phyloP scores from a whole-genome alignment of 2,329 filamentous ascomycete species.

The Exophiala sideris region DNA sequence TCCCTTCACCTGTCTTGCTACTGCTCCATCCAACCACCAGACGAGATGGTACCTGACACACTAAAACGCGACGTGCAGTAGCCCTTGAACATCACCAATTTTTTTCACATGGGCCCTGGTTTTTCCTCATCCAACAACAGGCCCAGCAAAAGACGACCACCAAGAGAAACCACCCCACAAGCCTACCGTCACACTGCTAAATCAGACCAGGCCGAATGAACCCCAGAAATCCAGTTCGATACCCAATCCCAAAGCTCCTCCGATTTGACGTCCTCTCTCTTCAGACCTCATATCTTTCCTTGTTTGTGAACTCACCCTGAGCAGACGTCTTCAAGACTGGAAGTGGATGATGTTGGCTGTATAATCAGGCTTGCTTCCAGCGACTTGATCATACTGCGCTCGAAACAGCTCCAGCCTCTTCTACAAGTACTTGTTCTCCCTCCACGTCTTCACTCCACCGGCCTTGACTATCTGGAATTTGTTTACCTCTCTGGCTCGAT shows the following conservation, averaged over 20 bases:
- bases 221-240: background rate
- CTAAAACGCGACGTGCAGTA: conserved; percentile 1
- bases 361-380: background rate
- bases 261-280: background rate
- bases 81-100: background rate
- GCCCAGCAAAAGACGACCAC: background rate
- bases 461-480: background rate
- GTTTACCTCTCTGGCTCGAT: background rate
- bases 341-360: background rate
- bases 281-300: background rate
- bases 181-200: conserved; percentile 10
- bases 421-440: background rate
- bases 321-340: background rate
- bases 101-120: background rate
- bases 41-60: conserved; percentile 1
- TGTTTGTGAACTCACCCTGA: no score
- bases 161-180: background rate
- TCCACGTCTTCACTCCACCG: background rate
- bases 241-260: background rate
- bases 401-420: background rate
- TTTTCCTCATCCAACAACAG: background rate
- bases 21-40: background rate
- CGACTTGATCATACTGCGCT: background rate
- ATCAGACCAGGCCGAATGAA: conserved; percentile 1
- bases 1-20: background rate